These are phyloP conservation scores for Sindora glabra DNA, from an alignment of 306 rosid species.

Conservation along the genomic window DNA sequence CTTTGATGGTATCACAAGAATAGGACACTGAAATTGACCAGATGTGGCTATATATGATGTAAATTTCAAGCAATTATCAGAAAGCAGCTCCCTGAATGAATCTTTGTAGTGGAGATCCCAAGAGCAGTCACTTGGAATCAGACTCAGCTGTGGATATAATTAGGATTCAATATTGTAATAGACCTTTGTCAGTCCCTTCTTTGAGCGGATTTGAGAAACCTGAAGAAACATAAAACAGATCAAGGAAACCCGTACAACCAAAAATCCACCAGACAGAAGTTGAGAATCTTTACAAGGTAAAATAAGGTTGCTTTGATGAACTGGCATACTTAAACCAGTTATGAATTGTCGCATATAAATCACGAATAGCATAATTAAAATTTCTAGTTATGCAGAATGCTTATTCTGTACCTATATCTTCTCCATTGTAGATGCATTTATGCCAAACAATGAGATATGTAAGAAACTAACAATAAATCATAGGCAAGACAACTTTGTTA, in stretches of 20 bases:
- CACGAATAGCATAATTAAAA: background rate
- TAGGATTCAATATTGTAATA: conserved; percentile 43
- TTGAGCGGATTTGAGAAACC: conserved; percentile 63
- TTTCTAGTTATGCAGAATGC: background rate
- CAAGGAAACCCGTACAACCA: background rate
- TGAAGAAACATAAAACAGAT: conserved; percentile 20
- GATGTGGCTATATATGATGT: background rate
- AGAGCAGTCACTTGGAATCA: conserved; percentile 6
- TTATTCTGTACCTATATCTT: too few relatives aligned
- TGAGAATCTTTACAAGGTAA: background rate
- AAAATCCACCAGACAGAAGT: background rate
- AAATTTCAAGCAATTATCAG: background rate
- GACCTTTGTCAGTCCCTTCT: conserved; percentile 65
- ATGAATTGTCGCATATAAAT: background rate
- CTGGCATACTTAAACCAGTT: background rate
- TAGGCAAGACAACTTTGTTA: background rate
- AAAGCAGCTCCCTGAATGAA: background rate
- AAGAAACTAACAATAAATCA: background rate
- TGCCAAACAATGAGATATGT: too few relatives aligned
- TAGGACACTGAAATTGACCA: background rate
- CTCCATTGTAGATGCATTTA: too few relatives aligned
- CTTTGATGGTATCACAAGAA: background rate
- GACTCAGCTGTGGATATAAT: background rate
- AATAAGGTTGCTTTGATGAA: background rate
- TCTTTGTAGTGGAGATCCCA: background rate